Conservation (phyloP, 2,329 filamentous ascomycete genomes). For the Ophiosphaerella narmari region DNA sequence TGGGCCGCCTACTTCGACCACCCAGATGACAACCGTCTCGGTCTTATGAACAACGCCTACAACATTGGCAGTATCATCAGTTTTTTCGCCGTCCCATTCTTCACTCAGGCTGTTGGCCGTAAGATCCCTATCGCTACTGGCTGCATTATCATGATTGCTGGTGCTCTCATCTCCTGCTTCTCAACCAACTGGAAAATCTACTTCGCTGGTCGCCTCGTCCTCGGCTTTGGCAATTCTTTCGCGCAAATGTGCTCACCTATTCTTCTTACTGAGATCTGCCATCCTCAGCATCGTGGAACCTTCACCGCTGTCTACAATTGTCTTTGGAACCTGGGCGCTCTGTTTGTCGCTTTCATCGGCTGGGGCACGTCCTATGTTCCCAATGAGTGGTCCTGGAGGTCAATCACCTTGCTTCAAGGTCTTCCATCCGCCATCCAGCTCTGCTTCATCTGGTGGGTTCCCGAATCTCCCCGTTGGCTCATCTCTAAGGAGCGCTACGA, state of each 20-base stretch:
- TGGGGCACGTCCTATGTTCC: constrained; percentile 43
- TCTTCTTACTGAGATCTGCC: constrained; percentile 67
- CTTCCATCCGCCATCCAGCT: constrained; percentile 61
- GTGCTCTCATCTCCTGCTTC: constrained; percentile 38
- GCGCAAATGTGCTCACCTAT: constrained; percentile 68
- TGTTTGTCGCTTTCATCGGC: constrained; percentile 64
- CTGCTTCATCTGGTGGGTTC: constrained; percentile 63
- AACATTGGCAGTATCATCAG: constrained; percentile 47
- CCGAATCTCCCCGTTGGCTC: constrained; percentile 67
- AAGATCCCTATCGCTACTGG: constrained; percentile 49
- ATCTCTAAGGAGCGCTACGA: constrained; percentile 66
- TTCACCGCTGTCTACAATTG: constrained; percentile 71
- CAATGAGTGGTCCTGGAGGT: constrained; percentile 56
- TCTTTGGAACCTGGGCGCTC: constrained; percentile 65
- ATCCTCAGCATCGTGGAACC: constrained; percentile 68
- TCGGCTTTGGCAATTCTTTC: constrained; percentile 70
- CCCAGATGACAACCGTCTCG: constrained; percentile 46
- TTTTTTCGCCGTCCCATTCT: constrained; percentile 42
- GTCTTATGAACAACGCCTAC: constrained; percentile 53
- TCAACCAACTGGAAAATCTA: constrained; percentile 51
- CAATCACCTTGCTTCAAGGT: constrained; percentile 59
- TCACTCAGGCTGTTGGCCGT: constrained; percentile 52
- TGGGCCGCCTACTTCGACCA: constrained; percentile 48
- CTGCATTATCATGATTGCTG: constrained; percentile 52
- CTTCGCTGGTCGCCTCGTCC: constrained; percentile 63